phyloP scores from a whole-genome alignment of 306 rosid species.

The Rosa lucieae region DNA sequence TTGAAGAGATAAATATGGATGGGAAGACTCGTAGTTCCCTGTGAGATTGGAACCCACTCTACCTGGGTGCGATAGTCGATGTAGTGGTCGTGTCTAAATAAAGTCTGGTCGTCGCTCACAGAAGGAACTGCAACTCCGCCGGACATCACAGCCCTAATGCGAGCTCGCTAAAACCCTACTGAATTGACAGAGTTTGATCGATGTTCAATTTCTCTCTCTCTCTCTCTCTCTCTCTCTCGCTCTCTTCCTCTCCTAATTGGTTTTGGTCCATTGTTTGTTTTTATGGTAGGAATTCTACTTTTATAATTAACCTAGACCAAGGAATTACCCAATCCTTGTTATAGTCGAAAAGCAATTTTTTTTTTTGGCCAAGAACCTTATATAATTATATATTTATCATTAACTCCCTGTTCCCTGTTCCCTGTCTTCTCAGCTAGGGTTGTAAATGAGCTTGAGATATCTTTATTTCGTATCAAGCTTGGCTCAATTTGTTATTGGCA shows the following conservation, averaged over 20 bases:
- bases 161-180: neutral
- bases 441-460: no score
- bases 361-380: no score
- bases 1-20: neutral
- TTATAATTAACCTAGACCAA: neutral
- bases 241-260: neutral
- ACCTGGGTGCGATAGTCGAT: neutral
- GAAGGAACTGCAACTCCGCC: neutral
- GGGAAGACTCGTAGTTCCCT: neutral
- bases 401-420: no score
- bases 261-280: neutral
- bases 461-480: no score
- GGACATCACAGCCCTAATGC: no score
- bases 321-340: neutral
- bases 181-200: neutral
- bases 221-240: neutral
- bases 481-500: no score
- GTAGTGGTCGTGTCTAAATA: neutral
- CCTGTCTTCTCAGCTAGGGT: no score
- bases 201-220: neutral
- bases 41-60: neutral
- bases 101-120: no score
- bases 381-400: no score
- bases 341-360: neutral
- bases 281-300: neutral